Conservation (phyloP, 1,139 yeast genomes). For the Debaryomycetaceae sp. region DNA sequence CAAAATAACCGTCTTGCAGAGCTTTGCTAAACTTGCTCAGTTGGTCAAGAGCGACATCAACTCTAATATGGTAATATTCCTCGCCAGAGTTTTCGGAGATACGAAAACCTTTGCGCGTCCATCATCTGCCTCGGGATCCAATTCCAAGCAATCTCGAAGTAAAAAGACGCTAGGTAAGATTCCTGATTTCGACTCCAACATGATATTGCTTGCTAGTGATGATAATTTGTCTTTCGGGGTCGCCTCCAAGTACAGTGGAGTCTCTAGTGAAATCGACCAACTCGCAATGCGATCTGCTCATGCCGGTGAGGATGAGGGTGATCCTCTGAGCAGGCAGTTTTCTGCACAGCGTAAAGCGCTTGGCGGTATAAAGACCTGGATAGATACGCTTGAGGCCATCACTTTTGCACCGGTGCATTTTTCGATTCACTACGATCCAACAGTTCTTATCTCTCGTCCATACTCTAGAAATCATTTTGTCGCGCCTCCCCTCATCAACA, state of each 20-base stretch:
- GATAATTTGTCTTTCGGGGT: slow-evolving; percentile 28
- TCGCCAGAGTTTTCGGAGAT: slow-evolving; percentile 31
- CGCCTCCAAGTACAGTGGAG: slow-evolving; percentile 22
- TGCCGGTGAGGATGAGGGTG: neutral
- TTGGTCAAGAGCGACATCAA: slow-evolving; percentile 27
- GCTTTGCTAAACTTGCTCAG: slow-evolving; percentile 20
- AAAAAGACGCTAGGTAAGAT: slow-evolving; percentile 8
- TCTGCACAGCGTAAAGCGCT: slow-evolving; percentile 3
- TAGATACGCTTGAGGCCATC: slow-evolving; percentile 19
- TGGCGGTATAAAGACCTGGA: slow-evolving; percentile 14
- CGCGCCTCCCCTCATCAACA: slow-evolving; percentile 30
- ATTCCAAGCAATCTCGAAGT: slow-evolving; percentile 12
- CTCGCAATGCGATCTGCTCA: slow-evolving; percentile 4
- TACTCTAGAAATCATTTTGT: slow-evolving; percentile 16
- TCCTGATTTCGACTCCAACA: slow-evolving; percentile 14
- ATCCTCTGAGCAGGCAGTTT: neutral
- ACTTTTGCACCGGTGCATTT: slow-evolving; percentile 16
- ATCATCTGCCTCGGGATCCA: slow-evolving; percentile 13
- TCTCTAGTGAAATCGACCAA: slow-evolving; percentile 15
- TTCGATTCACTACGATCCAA: slow-evolving; percentile 26
- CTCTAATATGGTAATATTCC: slow-evolving; percentile 29
- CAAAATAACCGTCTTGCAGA: slow-evolving; percentile 24
- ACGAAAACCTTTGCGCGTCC: slow-evolving; percentile 21
- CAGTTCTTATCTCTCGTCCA: slow-evolving; percentile 15
- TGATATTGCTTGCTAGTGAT: slow-evolving; percentile 22